Percentiles rank a stretch among this genome's conserved stretches.
Evolutionary conservation across 306 rosid species (phyloP).

Genomic region (Astragalus glycyphyllos): DNA sequence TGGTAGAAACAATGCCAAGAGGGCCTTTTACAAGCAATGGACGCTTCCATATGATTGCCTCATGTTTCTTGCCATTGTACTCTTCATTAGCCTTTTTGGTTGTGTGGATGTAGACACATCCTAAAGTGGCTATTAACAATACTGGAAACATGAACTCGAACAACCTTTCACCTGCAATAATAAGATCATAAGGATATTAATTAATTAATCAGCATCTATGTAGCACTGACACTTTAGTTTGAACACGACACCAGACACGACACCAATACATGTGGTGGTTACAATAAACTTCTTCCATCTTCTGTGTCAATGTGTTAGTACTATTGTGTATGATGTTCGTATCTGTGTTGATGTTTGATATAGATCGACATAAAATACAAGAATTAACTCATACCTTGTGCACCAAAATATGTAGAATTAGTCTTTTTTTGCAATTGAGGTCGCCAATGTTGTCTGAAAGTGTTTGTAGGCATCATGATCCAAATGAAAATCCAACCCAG

Average conservation of each 20-base stretch:
- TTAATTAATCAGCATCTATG: too few species aligned
- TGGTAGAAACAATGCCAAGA: slow-evolving; percentile 76
- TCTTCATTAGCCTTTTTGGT: slow-evolving; percentile 39
- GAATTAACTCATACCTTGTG: slow-evolving; percentile 53
- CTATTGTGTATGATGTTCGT: too few species aligned
- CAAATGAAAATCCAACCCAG: slow-evolving; percentile 60
- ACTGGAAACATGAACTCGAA: slow-evolving; percentile 63
- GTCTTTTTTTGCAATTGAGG: slow-evolving; percentile 39
- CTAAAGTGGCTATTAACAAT: slow-evolving; percentile 63
- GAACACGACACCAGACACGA: too few species aligned
- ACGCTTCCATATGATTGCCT: slow-evolving; percentile 50
- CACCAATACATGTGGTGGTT: too few species aligned
- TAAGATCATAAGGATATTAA: not conserved
- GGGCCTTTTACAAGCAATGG: slow-evolving; percentile 74
- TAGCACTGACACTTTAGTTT: too few species aligned
- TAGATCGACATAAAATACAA: slow-evolving; percentile 22
- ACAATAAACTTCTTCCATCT: too few species aligned
- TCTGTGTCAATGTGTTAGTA: too few species aligned
- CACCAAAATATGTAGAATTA: slow-evolving; percentile 57
- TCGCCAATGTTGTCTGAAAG: slow-evolving; percentile 48
- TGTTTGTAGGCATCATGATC: slow-evolving; percentile 62
- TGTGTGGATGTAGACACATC: slow-evolving; percentile 67
- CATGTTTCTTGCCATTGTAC: not conserved
- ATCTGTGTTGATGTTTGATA: too few species aligned
- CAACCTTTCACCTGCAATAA: slow-evolving; percentile 51